Conservation (phyloP, 441 rosid species). For the Adansonia grandidieri region DNA sequence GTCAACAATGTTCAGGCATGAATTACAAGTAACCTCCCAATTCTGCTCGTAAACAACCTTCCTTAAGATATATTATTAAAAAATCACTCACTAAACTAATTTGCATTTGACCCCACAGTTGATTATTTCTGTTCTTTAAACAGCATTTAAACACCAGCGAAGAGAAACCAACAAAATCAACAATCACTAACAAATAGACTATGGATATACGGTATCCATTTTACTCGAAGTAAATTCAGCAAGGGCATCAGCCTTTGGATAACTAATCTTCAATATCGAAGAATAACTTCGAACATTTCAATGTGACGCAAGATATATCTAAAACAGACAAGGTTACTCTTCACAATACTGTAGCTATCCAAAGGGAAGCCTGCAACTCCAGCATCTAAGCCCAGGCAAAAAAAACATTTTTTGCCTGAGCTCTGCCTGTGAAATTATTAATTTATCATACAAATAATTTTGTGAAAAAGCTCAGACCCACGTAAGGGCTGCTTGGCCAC, state of each 20-base stretch:
- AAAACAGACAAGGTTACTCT: no score
- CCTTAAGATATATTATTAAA: no score
- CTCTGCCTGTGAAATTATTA: neutral
- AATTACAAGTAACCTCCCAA: neutral
- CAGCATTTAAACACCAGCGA: neutral
- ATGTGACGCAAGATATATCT: no score
- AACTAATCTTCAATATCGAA: no score
- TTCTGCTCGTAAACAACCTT: no score
- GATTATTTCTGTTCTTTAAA: neutral
- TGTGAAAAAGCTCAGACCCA: neutral
- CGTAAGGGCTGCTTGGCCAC: neutral
- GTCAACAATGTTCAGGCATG: neutral
- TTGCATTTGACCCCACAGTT: neutral
- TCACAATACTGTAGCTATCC: no score
- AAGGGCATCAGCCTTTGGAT: no score
- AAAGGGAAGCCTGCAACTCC: no score
- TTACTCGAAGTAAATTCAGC: no score
- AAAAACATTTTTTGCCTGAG: no score
- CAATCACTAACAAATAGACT: neutral
- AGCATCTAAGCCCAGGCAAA: no score
- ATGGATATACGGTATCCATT: neutral
- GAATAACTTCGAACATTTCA: no score
- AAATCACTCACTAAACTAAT: neutral
- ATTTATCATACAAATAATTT: neutral
- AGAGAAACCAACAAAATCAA: conserved; percentile 5